phyloP scores from a whole-genome alignment of 1,139 yeast genomes.

The Yamadazyma kanchanaburiensis region DNA sequence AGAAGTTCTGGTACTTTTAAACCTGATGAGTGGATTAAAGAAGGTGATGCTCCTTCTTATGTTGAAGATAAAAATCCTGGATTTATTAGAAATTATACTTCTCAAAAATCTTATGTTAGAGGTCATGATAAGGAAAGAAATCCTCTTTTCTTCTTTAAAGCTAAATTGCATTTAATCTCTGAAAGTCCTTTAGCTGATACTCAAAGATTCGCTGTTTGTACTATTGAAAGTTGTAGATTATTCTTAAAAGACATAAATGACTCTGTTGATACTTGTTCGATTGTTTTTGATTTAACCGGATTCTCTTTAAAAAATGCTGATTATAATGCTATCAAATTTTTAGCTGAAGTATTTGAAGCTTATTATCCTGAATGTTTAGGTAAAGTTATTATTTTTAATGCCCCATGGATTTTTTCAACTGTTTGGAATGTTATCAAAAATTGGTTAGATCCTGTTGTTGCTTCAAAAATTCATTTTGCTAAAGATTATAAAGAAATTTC shows the following conservation, averaged over 20 bases:
- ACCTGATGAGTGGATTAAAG: conserved; percentile 31
- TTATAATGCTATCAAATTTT: conserved; percentile 40
- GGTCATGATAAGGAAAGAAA: conserved; percentile 38
- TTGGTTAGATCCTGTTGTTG: conserved; percentile 47
- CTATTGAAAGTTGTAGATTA: conserved; percentile 41
- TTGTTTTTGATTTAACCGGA: conserved; percentile 46
- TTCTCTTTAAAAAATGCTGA: conserved; percentile 47
- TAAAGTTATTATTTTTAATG: conserved; percentile 37
- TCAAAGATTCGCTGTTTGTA: conserved; percentile 35
- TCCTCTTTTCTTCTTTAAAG: conserved; percentile 39
- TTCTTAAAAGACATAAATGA: conserved; percentile 33
- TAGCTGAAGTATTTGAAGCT: conserved; percentile 45
- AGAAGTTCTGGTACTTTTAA: conserved; percentile 21
- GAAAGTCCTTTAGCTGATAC: conserved; percentile 38
- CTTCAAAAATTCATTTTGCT: conserved; percentile 43
- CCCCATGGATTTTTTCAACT: conserved; percentile 50
- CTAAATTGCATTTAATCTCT: conserved; percentile 37
- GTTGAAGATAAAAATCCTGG: conserved; percentile 30
- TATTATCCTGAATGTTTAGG: conserved; percentile 49
- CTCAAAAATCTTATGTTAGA: conserved; percentile 37
- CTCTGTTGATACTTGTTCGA: conserved; percentile 35
- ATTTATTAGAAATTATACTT: conserved; percentile 34
- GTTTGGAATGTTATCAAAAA: conserved; percentile 45
- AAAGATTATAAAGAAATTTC: conserved; percentile 34
- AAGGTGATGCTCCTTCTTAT: conserved; percentile 40